Evolutionary conservation across 2,329 filamentous ascomycete genomes (phyloP), one percentile per base, ranked within the genome.

Genomic region (Calonectria crousiana): DNA sequence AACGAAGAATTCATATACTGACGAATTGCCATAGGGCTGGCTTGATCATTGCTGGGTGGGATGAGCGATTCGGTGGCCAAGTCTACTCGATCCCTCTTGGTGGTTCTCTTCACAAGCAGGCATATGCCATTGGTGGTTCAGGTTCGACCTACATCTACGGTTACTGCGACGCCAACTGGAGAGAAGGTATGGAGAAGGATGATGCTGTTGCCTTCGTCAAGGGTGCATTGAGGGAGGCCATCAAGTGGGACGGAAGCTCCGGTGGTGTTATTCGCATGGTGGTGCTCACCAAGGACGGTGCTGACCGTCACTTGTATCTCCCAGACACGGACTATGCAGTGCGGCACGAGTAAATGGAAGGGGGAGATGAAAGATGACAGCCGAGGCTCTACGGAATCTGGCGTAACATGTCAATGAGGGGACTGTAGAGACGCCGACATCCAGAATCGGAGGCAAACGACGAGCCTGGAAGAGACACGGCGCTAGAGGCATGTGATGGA

Each of bases 141-240:
- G 97, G 97, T 52, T 98, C 96, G 80, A 98, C 97, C 75, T 99
- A 99, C 89, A 99, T 99, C 86, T 99, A 98, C 89, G 97, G 97
- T 81, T 98, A 98, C 90, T 98, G 96, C 84, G 96, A 99, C 84
- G 93, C 95, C 72, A 92, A 99, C 89, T 99, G 97, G 97, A 92
- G 90, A 85, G 97, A 98, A 87, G 92, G 92, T 78, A 98, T 99
- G 96, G 95, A 94, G 68, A 95, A 98, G 89, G 90, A 92, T 70
- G 96, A 98, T 76, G 97, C 97, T 1, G 93, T 99, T 78, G 87
- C 93, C 51, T 99, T 99, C 82, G 97, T 99, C 84, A 98, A 98
- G 88, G 94, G 93, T 62, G 93, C 97, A 38, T 88, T 99, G 83
- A 89, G 92, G 82, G 96, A 99, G 89, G 97, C 97, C 20, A 98